Evolutionary conservation across 1,284 basidiomycete species (phyloP).

Genomic region (Acaromyces ingoldii): DNA sequence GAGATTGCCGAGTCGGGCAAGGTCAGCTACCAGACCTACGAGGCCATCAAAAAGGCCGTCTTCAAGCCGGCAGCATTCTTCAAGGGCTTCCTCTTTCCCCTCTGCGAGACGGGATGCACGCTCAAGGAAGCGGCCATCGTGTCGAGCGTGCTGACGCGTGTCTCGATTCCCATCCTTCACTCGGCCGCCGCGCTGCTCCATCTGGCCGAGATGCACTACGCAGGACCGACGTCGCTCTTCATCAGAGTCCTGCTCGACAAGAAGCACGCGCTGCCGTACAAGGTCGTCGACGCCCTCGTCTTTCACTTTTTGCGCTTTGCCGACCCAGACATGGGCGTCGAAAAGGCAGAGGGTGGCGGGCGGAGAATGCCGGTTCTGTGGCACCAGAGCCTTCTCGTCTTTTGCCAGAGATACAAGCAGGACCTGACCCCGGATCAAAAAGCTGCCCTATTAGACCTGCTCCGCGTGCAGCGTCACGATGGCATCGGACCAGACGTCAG

Average conservation of each 20-base stretch:
- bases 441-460: conserved; percentile 88
- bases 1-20: conserved; percentile 78
- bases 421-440: conserved; percentile 97
- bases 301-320: conserved; percentile 95
- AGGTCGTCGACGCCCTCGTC: conserved; percentile 93
- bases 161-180: conserved; percentile 90
- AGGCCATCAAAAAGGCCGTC: conserved; percentile 80
- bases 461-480: conserved; percentile 77
- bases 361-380: conserved; percentile 73
- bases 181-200: conserved; percentile 91
- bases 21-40: conserved; percentile 88
- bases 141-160: conserved; percentile 83
- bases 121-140: conserved; percentile 93
- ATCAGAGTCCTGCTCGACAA: conserved; percentile 96
- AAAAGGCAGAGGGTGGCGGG: conserved; percentile 23
- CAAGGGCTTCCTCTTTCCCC: conserved; percentile 94
- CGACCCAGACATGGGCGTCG: conserved; percentile 45
- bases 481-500: conserved; percentile 87
- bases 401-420: conserved; percentile 85
- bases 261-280: conserved; percentile 96
- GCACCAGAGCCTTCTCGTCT: conserved; percentile 95
- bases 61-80: conserved; percentile 98
- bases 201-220: conserved; percentile 92
- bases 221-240: conserved; percentile 89
- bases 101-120: conserved; percentile 66